Base-by-base conservation (phyloP, 305 asterid genomes). In the Fraxinus sp. region DNA sequence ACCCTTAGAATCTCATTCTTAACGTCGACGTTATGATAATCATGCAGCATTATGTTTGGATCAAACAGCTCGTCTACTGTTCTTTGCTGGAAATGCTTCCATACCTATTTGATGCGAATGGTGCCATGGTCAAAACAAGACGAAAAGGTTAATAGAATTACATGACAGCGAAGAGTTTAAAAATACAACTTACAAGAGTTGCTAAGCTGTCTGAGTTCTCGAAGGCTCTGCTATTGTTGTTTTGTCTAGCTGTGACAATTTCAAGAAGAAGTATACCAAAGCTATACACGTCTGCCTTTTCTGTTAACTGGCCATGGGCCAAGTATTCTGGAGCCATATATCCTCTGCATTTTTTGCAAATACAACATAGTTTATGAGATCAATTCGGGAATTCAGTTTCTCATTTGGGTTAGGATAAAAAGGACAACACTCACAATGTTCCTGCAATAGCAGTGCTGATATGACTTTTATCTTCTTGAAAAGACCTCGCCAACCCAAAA, bases 361-460 rank as follows among this genome's bases (percentile, higher is more conserved):
- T 59, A 20, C 28, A 18, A 20, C 28, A 59, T 22, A 20, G 20
- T 59, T 59, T 59, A 18, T 20, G 13, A 18, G 70, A 55, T 55
- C 22, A 55, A 18, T 55, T 59, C 3, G 5, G 28, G 11, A 59
- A 59, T 59, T 59, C 10, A 20, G 14, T 59, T 59, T n/a, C 26
- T 18, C 20, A 59, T 62, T 22, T 4, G 32, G 26, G 16, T 62
- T 62, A 7, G 32, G 30, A 62, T 62, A 8, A 62, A 10, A 39
- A 22, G 30, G 6, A 14, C 13, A 71, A 7, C 76, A 79, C 90
- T 83, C 35, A 87, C 90, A 87, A 71, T 20, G 90, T 87, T 74
- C 90, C 90, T 33, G 88, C 90, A 37, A 87, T 87, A 11, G 88
- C 88, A 9, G 90, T 87, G 74, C 88, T 87, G 62, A 87, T 82